Base-by-base conservation (phyloP, 1,139 yeast species). In the Blastobotrys indianensis region DNA sequence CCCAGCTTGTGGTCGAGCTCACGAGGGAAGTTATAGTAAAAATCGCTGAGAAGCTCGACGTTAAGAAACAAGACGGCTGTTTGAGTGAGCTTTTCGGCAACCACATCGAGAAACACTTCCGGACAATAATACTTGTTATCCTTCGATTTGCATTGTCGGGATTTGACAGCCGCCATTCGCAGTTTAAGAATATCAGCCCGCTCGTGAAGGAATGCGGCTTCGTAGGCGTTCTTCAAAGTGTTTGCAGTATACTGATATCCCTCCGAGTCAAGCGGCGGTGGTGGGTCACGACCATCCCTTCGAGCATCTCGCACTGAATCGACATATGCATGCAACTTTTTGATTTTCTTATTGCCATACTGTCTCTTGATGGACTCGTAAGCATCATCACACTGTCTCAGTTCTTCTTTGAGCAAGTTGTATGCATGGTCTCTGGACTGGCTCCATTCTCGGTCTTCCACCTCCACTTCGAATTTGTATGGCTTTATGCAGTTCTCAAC, bases 401-500 rank as follows among this genome's bases (percentile, higher is more conserved):
- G 68, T 65, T 94, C 98, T 62, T 92, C 97, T 57, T 81, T 82
- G 50, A 94, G 65, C 50, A 94, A 66, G 37, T 69, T 70, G 12
- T 79, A 76, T 0, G 97, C 77, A 60, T 85, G 94, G 29, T 85
- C 94, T 53, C 86, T 79, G 35, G 96, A 82, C 11, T 76, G 63
- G 34, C 73, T 69, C 99, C 99, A 94, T 63, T 94, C 98, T 38
- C 96, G 75, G 59, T 88, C 95, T 60, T 92, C 98, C 40, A 92
- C 78, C 62, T 94, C 98, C 51, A 94, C 90, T 62, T 94, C 98
- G 64, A 92, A 92, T 66, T 94, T 94, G 68, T 83, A 92, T 1
- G 98, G 98, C 64, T 94, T 94, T 60, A 94, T 90, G 68, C 97
- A 90, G 65, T 92, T 94, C 61, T 94, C 99, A 12, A 94, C 98